Evolutionary conservation across 768 basidiomycete genomes (phyloP).

Genomic region (Fibroporia radiculosa): DNA sequence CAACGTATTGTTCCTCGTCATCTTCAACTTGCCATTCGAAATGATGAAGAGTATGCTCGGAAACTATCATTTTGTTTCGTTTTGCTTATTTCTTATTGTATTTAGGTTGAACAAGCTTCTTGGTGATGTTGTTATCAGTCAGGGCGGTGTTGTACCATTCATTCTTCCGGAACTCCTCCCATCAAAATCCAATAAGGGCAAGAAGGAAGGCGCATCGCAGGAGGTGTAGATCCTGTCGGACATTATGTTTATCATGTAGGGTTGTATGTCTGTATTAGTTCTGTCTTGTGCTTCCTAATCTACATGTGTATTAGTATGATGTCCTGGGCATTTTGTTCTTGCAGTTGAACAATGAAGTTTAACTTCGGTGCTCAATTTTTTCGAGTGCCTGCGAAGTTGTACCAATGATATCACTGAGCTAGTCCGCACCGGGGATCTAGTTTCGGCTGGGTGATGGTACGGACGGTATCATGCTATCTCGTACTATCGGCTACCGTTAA

Average conservation of each 20-base stretch:
- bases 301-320: neutral
- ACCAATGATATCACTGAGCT: too few relatives aligned
- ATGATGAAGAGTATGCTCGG: constrained; percentile 68
- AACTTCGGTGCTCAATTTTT: too few relatives aligned
- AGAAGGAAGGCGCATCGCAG: constrained; percentile 42
- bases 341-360: too few relatives aligned
- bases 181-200: constrained; percentile 38
- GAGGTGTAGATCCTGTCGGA: constrained; percentile 31
- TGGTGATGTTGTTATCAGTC: constrained; percentile 59
- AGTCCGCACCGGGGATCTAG: too few relatives aligned
- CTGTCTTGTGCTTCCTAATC: constrained; percentile 1
- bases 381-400: too few relatives aligned
- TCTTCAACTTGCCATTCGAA: constrained; percentile 67
- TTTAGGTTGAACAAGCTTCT: constrained; percentile 48
- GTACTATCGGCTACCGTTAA: too few relatives aligned
- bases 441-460: too few relatives aligned
- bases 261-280: constrained; percentile 7
- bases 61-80: neutral
- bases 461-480: too few relatives aligned
- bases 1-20: constrained; percentile 76
- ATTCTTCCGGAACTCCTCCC: constrained; percentile 45
- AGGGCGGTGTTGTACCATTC: constrained; percentile 68
- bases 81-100: neutral
- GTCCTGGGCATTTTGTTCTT: too few relatives aligned
- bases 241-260: neutral